These are phyloP conservation scores for Magnusiomyces suaveolens DNA, from an alignment of 1,139 yeast genomes.

Conservation along the genomic window DNA sequence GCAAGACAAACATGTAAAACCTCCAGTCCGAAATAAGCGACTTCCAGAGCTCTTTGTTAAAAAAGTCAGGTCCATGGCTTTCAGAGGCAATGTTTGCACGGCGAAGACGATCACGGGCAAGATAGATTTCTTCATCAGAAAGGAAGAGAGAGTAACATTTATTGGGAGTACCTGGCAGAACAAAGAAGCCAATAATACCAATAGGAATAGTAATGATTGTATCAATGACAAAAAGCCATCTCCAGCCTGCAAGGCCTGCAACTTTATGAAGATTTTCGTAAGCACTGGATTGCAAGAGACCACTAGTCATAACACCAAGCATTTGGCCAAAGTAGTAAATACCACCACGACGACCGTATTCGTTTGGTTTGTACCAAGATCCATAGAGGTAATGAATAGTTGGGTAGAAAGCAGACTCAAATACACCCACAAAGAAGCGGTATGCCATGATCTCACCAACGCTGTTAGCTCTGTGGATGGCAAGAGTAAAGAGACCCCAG, in stretches of 20 bases:
- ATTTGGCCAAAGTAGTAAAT: slow-evolving; percentile 52
- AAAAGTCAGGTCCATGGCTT: slow-evolving; percentile 13
- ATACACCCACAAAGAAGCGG: slow-evolving; percentile 52
- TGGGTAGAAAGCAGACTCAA: slow-evolving; percentile 53
- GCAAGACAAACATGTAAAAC: slow-evolving; percentile 33
- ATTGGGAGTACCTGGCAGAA: slow-evolving; percentile 60
- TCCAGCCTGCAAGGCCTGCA: slow-evolving; percentile 52
- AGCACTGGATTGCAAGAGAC: slow-evolving; percentile 55
- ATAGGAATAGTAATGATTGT: slow-evolving; percentile 51
- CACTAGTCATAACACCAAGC: slow-evolving; percentile 53
- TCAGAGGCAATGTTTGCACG: slow-evolving; percentile 8
- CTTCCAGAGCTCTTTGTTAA: slow-evolving; percentile 36
- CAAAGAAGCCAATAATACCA: slow-evolving; percentile 54
- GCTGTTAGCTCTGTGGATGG: slow-evolving; percentile 40
- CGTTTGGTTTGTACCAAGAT: slow-evolving; percentile 51
- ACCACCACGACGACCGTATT: slow-evolving; percentile 51
- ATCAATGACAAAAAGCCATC: slow-evolving; percentile 66
- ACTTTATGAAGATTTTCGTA: slow-evolving; percentile 39
- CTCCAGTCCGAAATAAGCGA: slow-evolving; percentile 43
- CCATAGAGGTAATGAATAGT: slow-evolving; percentile 55
- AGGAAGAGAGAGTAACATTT: slow-evolving; percentile 41
- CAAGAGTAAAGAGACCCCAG: slow-evolving; percentile 60
- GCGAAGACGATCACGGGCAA: slow-evolving; percentile 44
- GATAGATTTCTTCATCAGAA: slow-evolving; percentile 55
- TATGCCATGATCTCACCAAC: slow-evolving; percentile 46